Conservation (phyloP, 805 yeast species). For the Hanseniaspora taiwanica region DNA sequence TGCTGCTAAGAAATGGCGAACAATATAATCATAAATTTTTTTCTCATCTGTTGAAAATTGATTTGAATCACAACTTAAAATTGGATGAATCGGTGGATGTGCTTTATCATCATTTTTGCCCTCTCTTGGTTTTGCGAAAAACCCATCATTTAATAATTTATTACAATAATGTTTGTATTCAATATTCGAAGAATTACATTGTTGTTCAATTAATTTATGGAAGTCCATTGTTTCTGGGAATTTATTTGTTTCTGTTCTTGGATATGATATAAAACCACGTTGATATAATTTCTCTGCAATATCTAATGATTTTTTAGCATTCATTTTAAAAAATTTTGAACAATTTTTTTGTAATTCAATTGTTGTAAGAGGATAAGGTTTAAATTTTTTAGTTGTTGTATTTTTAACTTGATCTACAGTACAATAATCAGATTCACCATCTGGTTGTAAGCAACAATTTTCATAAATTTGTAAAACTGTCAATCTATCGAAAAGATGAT, state of each 20-base stretch:
- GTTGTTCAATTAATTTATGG: constrained; percentile 44
- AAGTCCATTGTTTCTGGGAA: constrained; percentile 74
- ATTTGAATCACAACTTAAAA: constrained; percentile 24
- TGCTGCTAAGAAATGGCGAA: constrained; percentile 77
- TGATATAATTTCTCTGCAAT: constrained; percentile 79
- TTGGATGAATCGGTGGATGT: constrained; percentile 96
- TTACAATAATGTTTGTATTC: constrained; percentile 68
- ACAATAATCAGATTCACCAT: constrained; percentile 1
- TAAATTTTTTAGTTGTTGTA: constrained; percentile 32
- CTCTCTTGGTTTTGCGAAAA: constrained; percentile 53
- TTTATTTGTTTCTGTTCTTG: constrained; percentile 91
- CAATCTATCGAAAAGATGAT: constrained; percentile 59
- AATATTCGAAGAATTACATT: constrained; percentile 28
- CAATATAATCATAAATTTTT: constrained; percentile 75
- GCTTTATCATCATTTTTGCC: constrained; percentile 89
- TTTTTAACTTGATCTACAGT: constrained; percentile 1
- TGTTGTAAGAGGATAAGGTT: constrained; percentile 88
- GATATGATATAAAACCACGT: constrained; percentile 80
- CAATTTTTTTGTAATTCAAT: constrained; percentile 87
- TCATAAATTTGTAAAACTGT: constrained; percentile 54
- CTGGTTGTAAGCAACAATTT: no score
- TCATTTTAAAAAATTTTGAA: constrained; percentile 54
- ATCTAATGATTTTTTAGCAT: constrained; percentile 67
- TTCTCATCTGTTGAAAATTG: constrained; percentile 32
- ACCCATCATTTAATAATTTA: constrained; percentile 24